A percentile compares a stretch with the other conserved stretches of the same genome.
phyloP scores from a whole-genome alignment of 768 basidiomycete species.

The Boletus tylopilopsis region DNA sequence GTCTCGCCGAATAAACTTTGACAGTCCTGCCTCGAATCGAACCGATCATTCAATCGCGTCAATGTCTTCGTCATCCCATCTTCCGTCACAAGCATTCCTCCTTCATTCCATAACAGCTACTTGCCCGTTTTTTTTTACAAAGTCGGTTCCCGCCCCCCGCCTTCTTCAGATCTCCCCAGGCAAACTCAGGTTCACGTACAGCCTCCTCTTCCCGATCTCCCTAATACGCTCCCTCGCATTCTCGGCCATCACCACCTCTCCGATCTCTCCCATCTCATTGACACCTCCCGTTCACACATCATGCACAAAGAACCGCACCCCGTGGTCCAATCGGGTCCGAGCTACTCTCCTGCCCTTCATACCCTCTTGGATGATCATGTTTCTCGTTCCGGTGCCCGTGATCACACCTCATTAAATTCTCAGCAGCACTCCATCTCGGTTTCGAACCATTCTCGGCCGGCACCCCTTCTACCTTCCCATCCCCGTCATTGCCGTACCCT shows the following conservation, averaged over 20 bases:
- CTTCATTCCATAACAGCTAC: conserved; percentile 15
- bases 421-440: conserved; percentile 11
- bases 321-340: conserved; percentile 34
- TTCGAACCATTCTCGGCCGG: conserved; percentile 13
- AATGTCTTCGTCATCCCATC: conserved; percentile 14
- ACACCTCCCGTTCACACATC: conserved; percentile 27
- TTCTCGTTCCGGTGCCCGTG: conserved; percentile 30
- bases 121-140: conserved; percentile 16
- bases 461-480: conserved; percentile 21
- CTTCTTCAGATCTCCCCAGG: conserved; percentile 16
- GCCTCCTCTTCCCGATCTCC: conserved; percentile 19
- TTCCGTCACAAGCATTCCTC: conserved; percentile 13
- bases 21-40: conserved; percentile 21
- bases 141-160: conserved; percentile 14
- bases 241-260: conserved; percentile 17
- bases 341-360: conserved; percentile 31
- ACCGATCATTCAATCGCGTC: conserved; percentile 28
- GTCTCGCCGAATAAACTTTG: conserved; percentile 27
- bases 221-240: conserved; percentile 11
- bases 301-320: conserved; percentile 34
- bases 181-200: conserved; percentile 27
- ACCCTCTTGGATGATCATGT: conserved; percentile 30
- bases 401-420: conserved; percentile 26
- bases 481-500: conserved; percentile 8
- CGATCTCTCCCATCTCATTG: conserved; percentile 23